Evolutionary conservation across 305 asterid species (phyloP), one percentile per base, ranked within the genome.

Genomic region (Ilex paraguariensis): DNA sequence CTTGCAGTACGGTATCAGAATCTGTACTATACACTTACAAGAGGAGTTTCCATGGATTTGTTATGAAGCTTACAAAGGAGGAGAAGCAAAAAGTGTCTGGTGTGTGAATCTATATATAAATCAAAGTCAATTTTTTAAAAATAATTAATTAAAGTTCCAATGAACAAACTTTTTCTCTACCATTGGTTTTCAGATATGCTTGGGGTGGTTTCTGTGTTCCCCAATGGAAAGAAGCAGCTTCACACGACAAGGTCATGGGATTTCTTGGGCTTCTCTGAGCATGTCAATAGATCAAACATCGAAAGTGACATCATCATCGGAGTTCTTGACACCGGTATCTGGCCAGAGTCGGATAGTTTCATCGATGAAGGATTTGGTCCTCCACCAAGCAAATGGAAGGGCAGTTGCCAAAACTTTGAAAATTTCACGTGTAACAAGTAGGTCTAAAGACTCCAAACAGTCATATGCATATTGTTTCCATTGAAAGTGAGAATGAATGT

Each of bases 341-440:
- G 60, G 60, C 60, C 60, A 28, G 60, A 56, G 13, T 28, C 44
- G 3, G 60, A 56, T 8, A 56, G 60, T 21, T 56, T 56, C 44
- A 31, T 6, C 13, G 42, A 7, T 28, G 60, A 56, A 56, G 60
- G 60, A 30, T 31, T 56, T 31, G 60, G 60, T n/a, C 60, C 60
- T 4, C 39, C 44, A 3, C 60, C 60, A 6, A n/a, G 10, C 4
- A 56, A 56, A 32, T 56, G 60, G 60, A 56, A 56, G 44, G 60
- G 60, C 60, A 32, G 4, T 30, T 56, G 60, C 28, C 44, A 32
- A 12, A 6, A 3, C 15, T 32, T 3, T 4, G 7, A 21, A 21
- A 56, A 56, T 56, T 56, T 56, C 60, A 56, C 60, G 9, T 56
- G 60, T 12, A 56, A 56, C 60, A 56, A 56, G 60, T 56, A 56